phyloP scores from a whole-genome alignment of 2,329 filamentous ascomycete genomes.

The Metarhizium anisopliae region DNA sequence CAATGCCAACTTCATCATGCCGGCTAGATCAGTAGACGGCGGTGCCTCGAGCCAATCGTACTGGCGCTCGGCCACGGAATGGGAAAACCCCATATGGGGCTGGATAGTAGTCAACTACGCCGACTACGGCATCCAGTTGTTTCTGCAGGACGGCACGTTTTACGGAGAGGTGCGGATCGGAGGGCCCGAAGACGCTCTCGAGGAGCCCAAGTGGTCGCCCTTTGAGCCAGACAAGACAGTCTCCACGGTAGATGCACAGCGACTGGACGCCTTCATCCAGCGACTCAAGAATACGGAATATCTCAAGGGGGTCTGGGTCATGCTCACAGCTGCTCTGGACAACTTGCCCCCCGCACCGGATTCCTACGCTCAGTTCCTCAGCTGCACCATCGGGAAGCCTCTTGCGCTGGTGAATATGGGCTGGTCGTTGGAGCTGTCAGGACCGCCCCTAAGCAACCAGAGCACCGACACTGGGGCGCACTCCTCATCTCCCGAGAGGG shows the following conservation, averaged over 20 bases:
- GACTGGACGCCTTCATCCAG: conserved; percentile 21
- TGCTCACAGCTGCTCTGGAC: conserved; percentile 23
- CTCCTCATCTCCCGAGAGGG: neutral
- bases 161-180: conserved; percentile 31
- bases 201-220: conserved; percentile 24
- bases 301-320: conserved; percentile 22
- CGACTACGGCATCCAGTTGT: conserved; percentile 32
- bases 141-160: conserved; percentile 29
- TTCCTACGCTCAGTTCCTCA: conserved; percentile 26
- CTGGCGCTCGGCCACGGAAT: conserved; percentile 18
- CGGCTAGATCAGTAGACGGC: neutral
- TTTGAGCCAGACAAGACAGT: conserved; percentile 12
- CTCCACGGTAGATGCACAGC: conserved; percentile 3
- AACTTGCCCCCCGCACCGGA: conserved; percentile 19
- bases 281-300: conserved; percentile 17
- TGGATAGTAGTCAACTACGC: conserved; percentile 33
- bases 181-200: conserved; percentile 15
- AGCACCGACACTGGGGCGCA: conserved; percentile 8
- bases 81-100: conserved; percentile 32
- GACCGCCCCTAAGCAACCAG: conserved; percentile 9
- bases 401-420: conserved; percentile 32
- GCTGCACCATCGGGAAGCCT: conserved; percentile 29
- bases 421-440: conserved; percentile 26
- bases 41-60: neutral
- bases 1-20: conserved; percentile 24